Percentiles rank a stretch among this genome's conserved stretches.
These are phyloP conservation scores for Aureobasidium subglaciale DNA, from an alignment of 2,329 filamentous ascomycete species.

Conservation along the genomic window DNA sequence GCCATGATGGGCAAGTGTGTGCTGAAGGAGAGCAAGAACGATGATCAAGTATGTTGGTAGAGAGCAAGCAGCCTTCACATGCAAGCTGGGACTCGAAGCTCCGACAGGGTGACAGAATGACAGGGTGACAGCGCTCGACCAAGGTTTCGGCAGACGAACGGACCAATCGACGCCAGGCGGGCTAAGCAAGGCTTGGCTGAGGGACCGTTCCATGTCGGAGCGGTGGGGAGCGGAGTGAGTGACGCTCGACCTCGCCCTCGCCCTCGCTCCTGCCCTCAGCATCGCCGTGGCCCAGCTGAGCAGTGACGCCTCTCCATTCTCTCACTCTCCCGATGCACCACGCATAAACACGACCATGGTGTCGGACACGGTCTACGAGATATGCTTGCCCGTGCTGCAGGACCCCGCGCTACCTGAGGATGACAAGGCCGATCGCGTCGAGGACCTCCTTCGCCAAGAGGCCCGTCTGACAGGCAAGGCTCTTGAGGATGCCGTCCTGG, in stretches of 20 bases:
- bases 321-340: neutral
- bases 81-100: neutral
- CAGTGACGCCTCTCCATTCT: neutral
- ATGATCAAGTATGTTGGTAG: too few relatives aligned
- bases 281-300: neutral
- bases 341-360: conserved; percentile 58
- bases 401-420: conserved; percentile 80
- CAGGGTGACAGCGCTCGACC: too few relatives aligned
- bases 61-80: conserved; percentile 6
- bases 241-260: neutral
- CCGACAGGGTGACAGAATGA: neutral
- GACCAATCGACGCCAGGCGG: neutral
- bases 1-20: neutral
- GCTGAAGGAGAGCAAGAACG: too few relatives aligned
- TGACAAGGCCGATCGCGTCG: conserved; percentile 86
- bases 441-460: conserved; percentile 75
- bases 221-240: too few relatives aligned
- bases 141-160: too few relatives aligned
- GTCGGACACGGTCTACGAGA: conserved; percentile 84
- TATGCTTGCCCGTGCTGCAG: conserved; percentile 82
- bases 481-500: conserved; percentile 83
- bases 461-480: conserved; percentile 60
- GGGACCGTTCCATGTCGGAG: too few relatives aligned
- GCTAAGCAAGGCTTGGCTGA: too few relatives aligned
- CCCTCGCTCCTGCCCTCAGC: neutral